These are phyloP conservation scores for Schizonepeta tenuifolia DNA, from an alignment of 257 asterid species.

Conservation along the genomic window DNA sequence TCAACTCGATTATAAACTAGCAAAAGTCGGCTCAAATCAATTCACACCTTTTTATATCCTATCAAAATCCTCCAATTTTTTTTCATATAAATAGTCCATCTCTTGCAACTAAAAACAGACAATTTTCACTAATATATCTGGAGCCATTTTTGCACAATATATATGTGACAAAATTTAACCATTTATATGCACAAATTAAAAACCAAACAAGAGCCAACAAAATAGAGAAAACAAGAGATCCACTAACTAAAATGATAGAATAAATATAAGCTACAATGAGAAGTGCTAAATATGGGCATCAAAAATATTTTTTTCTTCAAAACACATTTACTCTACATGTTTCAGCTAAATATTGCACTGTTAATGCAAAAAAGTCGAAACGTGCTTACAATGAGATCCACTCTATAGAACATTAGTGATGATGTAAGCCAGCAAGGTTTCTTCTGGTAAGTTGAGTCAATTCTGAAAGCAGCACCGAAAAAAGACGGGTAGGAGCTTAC, in stretches of 20 bases:
- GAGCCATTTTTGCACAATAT: neutral
- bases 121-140: neutral
- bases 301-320: neutral
- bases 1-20: too few species aligned
- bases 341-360: constrained; percentile 30
- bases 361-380: constrained; percentile 17
- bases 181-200: constrained; percentile 9
- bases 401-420: constrained; percentile 35
- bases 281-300: constrained; percentile 2
- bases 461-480: constrained; percentile 3
- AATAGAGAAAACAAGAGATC: constrained; percentile 14
- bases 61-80: constrained; percentile 1
- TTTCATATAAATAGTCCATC: neutral
- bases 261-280: constrained; percentile 10
- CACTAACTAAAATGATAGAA: constrained; percentile 15
- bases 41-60: too few species aligned
- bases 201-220: neutral
- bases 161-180: constrained; percentile 3
- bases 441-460: constrained; percentile 30
- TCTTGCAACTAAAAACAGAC: neutral
- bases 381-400: constrained; percentile 32
- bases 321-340: constrained; percentile 23
- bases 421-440: constrained; percentile 19
- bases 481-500: constrained; percentile 9
- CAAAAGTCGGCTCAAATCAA: too few species aligned